phyloP scores from a whole-genome alignment of 1,284 basidiomycete species.

The Coniophora puteana region DNA sequence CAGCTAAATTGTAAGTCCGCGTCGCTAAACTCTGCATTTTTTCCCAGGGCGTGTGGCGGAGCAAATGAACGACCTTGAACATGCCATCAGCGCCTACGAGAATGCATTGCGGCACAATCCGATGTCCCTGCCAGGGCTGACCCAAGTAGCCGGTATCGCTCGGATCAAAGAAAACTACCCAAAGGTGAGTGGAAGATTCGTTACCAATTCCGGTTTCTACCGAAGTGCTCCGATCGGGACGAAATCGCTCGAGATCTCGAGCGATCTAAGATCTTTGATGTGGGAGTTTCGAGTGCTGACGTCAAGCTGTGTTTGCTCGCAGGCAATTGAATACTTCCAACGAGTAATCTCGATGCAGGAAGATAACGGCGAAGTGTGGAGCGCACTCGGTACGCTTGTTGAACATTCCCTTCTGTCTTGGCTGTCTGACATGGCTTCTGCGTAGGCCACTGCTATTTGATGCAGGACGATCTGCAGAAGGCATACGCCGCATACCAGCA shows the following conservation, averaged over 20 bases:
- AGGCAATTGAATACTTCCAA: slow-evolving; percentile 96
- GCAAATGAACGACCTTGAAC: slow-evolving; percentile 87
- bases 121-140: slow-evolving; percentile 82
- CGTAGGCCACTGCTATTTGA: slow-evolving; percentile 92
- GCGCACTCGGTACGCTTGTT: slow-evolving; percentile 69
- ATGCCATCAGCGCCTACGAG: slow-evolving; percentile 88
- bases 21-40: slow-evolving; percentile 8
- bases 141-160: slow-evolving; percentile 87
- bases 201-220: slow-evolving; percentile 27
- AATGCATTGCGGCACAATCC: slow-evolving; percentile 91
- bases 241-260: slow-evolving; percentile 36
- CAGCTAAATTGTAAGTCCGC: background rate
- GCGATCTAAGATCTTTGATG: slow-evolving; percentile 24
- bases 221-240: slow-evolving; percentile 24
- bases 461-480: slow-evolving; percentile 99
- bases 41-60: slow-evolving; percentile 81
- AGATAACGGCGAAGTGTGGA: slow-evolving; percentile 95
- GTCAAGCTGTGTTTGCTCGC: slow-evolving; percentile 29
- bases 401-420: slow-evolving; percentile 15
- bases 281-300: slow-evolving; percentile 36
- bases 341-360: slow-evolving; percentile 85
- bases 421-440: slow-evolving; percentile 15
- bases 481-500: slow-evolving; percentile 99
- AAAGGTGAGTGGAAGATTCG: slow-evolving; percentile 50
- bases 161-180: slow-evolving; percentile 86